Percentiles rank a stretch among this genome's conserved stretches.
These are phyloP conservation scores for Lepraria neglecta DNA, from an alignment of 495 filamentous ascomycete species.

Conservation along the genomic window DNA sequence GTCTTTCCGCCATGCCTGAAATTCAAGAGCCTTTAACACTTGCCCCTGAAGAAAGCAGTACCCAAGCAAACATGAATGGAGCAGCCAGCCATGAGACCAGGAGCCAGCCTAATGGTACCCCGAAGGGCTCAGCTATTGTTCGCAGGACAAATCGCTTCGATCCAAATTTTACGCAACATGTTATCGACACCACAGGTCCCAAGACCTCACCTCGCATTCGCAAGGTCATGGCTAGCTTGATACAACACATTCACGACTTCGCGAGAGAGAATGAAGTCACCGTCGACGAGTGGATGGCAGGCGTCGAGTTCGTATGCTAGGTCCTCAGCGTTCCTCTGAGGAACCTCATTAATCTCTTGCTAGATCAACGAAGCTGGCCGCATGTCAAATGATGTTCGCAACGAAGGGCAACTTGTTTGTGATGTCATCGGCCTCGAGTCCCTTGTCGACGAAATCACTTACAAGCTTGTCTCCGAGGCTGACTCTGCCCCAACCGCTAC, in stretches of 20 bases:
- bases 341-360: slow-evolving; percentile 40
- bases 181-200: slow-evolving; percentile 70
- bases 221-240: slow-evolving; percentile 56
- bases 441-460: slow-evolving; percentile 72
- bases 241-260: slow-evolving; percentile 77
- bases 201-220: slow-evolving; percentile 63
- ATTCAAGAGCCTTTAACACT: slow-evolving; percentile 1
- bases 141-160: slow-evolving; percentile 46
- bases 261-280: slow-evolving; percentile 75
- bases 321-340: not conserved
- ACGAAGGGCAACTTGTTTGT: slow-evolving; percentile 71
- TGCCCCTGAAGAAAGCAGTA: not conserved
- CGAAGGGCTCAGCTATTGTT: not conserved
- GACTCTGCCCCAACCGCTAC: slow-evolving; percentile 55
- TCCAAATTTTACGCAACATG: slow-evolving; percentile 68
- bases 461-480: slow-evolving; percentile 50
- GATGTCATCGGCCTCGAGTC: slow-evolving; percentile 80
- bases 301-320: slow-evolving; percentile 52
- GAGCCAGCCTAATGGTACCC: not conserved
- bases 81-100: not conserved
- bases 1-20: not conserved
- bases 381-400: slow-evolving; percentile 44
- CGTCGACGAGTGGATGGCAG: slow-evolving; percentile 72
- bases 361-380: slow-evolving; percentile 45
- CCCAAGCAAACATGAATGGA: not conserved